Conservation (phyloP, 2,329 filamentous ascomycete species). For the Cladosporium sphaerospermum region DNA sequence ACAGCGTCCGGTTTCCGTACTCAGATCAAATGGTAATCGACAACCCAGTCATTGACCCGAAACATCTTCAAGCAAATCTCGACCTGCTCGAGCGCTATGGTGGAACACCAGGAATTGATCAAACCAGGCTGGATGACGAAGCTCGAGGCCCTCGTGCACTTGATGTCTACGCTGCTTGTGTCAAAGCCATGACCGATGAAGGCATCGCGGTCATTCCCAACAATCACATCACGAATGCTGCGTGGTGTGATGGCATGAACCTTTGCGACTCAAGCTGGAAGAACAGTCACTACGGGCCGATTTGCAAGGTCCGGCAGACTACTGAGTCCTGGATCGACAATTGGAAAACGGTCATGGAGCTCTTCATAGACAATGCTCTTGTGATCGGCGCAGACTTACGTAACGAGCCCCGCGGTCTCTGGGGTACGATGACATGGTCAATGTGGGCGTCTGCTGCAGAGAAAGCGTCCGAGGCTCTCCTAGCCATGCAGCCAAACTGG, state of each 20-base stretch:
- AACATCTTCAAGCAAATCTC: slow-evolving; percentile 52
- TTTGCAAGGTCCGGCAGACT: slow-evolving; percentile 57
- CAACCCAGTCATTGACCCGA: slow-evolving; percentile 50
- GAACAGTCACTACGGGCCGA: slow-evolving; percentile 55
- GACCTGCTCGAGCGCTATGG: slow-evolving; percentile 43
- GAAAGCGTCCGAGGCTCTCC: slow-evolving; percentile 54
- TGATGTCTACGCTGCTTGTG: slow-evolving; percentile 56
- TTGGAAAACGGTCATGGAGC: slow-evolving; percentile 60
- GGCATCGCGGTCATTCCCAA: slow-evolving; percentile 62
- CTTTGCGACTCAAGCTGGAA: slow-evolving; percentile 62
- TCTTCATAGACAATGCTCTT: slow-evolving; percentile 51
- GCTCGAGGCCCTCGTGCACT: slow-evolving; percentile 46
- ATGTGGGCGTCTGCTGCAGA: slow-evolving; percentile 60
- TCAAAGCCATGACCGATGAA: slow-evolving; percentile 53
- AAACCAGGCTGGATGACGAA: slow-evolving; percentile 9
- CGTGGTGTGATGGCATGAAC: slow-evolving; percentile 64
- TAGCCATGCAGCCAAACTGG: slow-evolving; percentile 57
- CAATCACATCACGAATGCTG: slow-evolving; percentile 63
- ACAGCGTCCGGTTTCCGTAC: slow-evolving; percentile 64
- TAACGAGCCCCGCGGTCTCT: slow-evolving; percentile 63
- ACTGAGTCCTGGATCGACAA: slow-evolving; percentile 60
- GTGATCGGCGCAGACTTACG: slow-evolving; percentile 62
- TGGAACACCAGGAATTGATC: slow-evolving; percentile 9
- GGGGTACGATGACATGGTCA: slow-evolving; percentile 63
- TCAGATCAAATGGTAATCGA: slow-evolving; percentile 60